These are phyloP conservation scores for Leishmania tropica DNA, from an alignment of 208 protist species.

Conservation along the genomic window DNA sequence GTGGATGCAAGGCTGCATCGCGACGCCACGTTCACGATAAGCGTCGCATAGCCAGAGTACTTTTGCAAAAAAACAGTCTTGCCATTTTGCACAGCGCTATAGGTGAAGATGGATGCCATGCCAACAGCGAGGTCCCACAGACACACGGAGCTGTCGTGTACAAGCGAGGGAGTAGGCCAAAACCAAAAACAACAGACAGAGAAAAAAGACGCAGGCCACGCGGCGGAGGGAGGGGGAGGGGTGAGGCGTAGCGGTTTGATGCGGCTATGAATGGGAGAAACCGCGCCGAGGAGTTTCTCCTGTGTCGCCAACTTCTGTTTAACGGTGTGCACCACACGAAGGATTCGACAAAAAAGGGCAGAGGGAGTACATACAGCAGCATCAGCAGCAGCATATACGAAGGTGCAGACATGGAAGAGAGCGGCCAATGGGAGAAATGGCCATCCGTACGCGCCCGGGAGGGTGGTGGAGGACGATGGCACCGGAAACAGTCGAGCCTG, in stretches of 20 bases:
- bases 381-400: neutral
- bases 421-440: neutral
- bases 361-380: neutral
- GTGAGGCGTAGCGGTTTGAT: neutral
- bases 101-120: conserved; percentile 34
- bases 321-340: neutral
- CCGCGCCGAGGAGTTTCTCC: neutral
- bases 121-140: neutral
- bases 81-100: conserved; percentile 34
- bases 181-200: neutral
- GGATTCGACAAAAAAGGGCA: neutral
- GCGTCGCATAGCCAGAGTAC: conserved; percentile 49
- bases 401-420: neutral
- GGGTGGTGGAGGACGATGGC: neutral
- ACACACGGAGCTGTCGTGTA: neutral
- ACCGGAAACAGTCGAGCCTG: neutral
- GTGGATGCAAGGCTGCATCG: conserved; percentile 50
- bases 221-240: neutral
- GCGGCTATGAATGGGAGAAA: neutral
- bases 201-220: neutral
- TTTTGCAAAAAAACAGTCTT: conserved; percentile 40
- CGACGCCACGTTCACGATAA: conserved; percentile 73
- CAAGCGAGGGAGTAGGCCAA: neutral
- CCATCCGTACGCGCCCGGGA: neutral
- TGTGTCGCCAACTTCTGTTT: neutral